Conservation (phyloP, 2,329 filamentous ascomycete species). For the Davidsoniella neocaledoniae region DNA sequence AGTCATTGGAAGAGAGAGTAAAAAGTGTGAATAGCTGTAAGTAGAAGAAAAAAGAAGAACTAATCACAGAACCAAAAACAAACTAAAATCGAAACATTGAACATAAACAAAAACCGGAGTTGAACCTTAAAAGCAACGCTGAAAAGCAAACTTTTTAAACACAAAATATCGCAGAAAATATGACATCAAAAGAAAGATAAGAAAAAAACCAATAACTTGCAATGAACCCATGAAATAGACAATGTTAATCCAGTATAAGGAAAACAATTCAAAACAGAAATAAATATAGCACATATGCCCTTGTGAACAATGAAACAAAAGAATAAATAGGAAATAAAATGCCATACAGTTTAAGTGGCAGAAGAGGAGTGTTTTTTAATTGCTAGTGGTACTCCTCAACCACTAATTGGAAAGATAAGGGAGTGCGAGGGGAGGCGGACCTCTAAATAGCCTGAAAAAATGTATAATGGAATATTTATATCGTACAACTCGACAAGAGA, state of each 20-base stretch:
- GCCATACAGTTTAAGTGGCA: not conserved
- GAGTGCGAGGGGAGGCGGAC: too few species aligned
- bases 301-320: not conserved
- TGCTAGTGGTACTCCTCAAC: too few species aligned
- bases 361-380: not conserved
- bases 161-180: constrained; percentile 3
- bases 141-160: constrained; percentile 12
- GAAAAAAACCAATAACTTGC: constrained; percentile 3
- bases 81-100: not conserved
- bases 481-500: too few species aligned
- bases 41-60: not conserved
- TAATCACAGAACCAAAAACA: constrained; percentile 1
- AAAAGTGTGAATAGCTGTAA: not conserved
- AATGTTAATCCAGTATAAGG: constrained; percentile 1
- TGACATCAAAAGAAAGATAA: constrained; percentile 2
- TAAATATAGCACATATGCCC: not conserved
- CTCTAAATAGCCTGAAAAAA: too few species aligned
- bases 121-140: constrained; percentile 6
- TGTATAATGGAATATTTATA: too few species aligned
- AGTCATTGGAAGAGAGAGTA: too few species aligned
- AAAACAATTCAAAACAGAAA: constrained; percentile 4
- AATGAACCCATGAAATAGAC: not conserved
- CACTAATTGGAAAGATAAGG: too few species aligned
- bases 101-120: constrained; percentile 6
- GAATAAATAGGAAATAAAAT: not conserved